Base-by-base conservation (phyloP, 2,329 filamentous ascomycete genomes). In the Rhynchosporium secalis region DNA sequence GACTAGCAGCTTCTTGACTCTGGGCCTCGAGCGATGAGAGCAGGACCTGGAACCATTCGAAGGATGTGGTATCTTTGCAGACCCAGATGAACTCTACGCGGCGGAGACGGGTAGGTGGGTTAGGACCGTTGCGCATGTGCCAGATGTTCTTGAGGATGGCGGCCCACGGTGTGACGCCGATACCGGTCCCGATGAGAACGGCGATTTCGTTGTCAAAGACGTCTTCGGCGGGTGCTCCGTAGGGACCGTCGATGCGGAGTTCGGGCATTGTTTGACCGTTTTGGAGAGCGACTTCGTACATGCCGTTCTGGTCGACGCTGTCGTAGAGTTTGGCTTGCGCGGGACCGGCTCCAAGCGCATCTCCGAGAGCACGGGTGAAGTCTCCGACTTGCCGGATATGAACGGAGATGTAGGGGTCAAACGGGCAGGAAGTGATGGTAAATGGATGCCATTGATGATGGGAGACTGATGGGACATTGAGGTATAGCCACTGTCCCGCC, bases 71-170 rank as follows among this genome's bases (percentile, higher is more conserved):
- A 73, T 97, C 93, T 76, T 91, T 95, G 83, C 94, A 97, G 57
- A 98, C 89, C 95, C 95, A 99, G 80, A 99, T 96, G 78, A 99
- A 99, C 76, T 99, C 95, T 38, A 99, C 94, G 75, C 95, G 89
- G 63, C 92, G 90, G 52, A 99, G 87, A 73, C 94, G 91, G 56
- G 86, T 87, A 1, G 94, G 93, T 29, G 93, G 91, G 79, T 97
- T 95, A 7, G 94, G 93, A 15, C 88, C 86, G 67, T 95, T 89
- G 66, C 95, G 92, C 72, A 96, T 83, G 76, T 99, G 94, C 91
- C 93, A 99, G 77, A 99, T 98, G 76, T 96, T 97, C 80, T 99
- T 99, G 68, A 95, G 81, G 68, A 95, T 94, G 2, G 89, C 83
- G 1, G 91, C 91, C 90, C 91, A 95, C 1, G 91, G 91, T 7